A percentile compares a stretch with the other conserved stretches of the same genome.
Evolutionary conservation across 345 rosid species (phyloP).

Genomic region (Citrus glauca): DNA sequence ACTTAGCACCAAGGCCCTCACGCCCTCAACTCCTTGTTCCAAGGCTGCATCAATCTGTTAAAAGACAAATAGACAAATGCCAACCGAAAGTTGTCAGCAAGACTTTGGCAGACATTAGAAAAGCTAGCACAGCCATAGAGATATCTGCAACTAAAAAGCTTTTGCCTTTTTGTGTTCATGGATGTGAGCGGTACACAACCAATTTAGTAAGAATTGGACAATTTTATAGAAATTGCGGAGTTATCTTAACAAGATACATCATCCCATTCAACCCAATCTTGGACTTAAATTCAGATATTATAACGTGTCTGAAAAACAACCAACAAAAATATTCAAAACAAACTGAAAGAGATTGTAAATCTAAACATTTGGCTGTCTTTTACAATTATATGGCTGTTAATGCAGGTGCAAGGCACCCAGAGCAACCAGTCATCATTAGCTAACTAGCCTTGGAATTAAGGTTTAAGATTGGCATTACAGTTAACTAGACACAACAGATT

Average conservation of each 20-base stretch:
- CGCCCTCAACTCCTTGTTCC: slow-evolving; percentile 70
- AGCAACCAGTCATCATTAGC: not conserved
- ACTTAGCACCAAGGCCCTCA: slow-evolving; percentile 47
- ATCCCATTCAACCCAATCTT: too few relatives aligned
- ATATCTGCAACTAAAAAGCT: not conserved
- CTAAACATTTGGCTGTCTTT: not conserved
- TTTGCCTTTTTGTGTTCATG: not conserved
- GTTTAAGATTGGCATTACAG: not conserved
- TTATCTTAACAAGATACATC: not conserved
- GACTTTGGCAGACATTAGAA: not conserved
- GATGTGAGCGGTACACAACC: not conserved
- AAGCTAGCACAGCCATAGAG: not conserved
- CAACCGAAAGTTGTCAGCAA: not conserved
- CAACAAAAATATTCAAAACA: not conserved
- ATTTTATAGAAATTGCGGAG: not conserved
- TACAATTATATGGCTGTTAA: not conserved
- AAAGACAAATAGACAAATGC: not conserved
- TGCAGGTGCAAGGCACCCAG: not conserved
- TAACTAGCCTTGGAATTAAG: not conserved
- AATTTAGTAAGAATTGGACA: not conserved
- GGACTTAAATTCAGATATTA: not conserved
- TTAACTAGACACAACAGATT: not conserved
- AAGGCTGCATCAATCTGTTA: slow-evolving; percentile 60
- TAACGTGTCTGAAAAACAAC: not conserved
- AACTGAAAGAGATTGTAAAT: not conserved